phyloP scores from a whole-genome alignment of 352 stramenopile species.

The Pythium monospermum region DNA sequence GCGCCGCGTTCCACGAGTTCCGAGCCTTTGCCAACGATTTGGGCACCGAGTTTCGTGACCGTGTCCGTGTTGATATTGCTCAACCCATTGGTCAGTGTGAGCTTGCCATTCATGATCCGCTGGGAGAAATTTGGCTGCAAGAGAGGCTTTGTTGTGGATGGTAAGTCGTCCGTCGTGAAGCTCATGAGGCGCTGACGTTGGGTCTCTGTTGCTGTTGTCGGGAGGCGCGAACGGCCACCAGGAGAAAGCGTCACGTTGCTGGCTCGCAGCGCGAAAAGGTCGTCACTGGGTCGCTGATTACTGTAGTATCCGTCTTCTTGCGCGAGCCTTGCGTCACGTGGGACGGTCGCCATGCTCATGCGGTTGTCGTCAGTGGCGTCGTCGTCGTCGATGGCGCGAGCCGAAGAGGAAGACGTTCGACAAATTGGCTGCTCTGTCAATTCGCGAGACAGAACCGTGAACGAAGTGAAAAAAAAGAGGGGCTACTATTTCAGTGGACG shows the following conservation, averaged over 20 bases:
- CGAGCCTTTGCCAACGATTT: slow-evolving; percentile 11
- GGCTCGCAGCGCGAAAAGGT: slow-evolving; percentile 21
- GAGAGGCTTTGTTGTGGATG: slow-evolving; percentile 42
- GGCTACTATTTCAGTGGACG: slow-evolving; percentile 9
- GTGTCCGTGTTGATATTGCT: slow-evolving; percentile 53
- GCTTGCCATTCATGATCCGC: slow-evolving; percentile 23
- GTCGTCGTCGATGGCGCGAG: too few species aligned
- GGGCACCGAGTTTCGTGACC: slow-evolving; percentile 30
- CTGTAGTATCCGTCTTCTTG: slow-evolving; percentile 7
- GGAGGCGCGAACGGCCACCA: slow-evolving; percentile 15
- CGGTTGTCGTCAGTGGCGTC: not conserved
- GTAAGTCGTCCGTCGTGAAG: slow-evolving; percentile 79
- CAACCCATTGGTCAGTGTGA: slow-evolving; percentile 54
- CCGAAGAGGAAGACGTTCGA: not conserved
- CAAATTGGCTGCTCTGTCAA: slow-evolving; percentile 8
- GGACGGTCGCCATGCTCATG: slow-evolving; percentile 19
- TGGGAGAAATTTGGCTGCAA: slow-evolving; percentile 27
- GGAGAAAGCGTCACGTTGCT: slow-evolving; percentile 47
- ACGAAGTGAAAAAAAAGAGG: not conserved
- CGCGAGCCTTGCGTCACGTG: slow-evolving; percentile 22
- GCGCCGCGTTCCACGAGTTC: slow-evolving; percentile 9
- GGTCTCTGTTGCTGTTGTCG: slow-evolving; percentile 8
- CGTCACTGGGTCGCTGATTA: slow-evolving; percentile 18
- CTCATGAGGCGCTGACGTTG: slow-evolving; percentile 43
- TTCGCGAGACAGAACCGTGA: not conserved